Base-by-base conservation (phyloP, 2,329 filamentous ascomycete species). In the Penicillium freii region DNA sequence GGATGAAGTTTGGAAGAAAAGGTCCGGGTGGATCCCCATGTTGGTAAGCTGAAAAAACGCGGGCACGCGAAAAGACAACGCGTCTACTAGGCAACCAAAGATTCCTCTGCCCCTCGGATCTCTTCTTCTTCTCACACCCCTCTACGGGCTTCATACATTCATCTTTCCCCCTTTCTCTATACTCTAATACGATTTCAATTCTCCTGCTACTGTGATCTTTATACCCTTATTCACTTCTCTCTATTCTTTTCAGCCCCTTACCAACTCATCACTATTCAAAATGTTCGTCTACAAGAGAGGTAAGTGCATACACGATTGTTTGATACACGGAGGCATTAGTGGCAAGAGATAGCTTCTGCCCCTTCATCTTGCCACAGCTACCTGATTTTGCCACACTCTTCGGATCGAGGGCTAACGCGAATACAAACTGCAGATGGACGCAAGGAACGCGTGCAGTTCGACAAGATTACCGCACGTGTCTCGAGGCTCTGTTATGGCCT, bases 371-470 rank as follows among this genome's bases (percentile, higher is more conserved):
- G 31, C 33, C 53, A 40, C 45, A 49, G 27, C 21, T 17, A 17
- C 8, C 33, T 34, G 33, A 29, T 23, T 49, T 68, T 63, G 65
- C 62, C 66, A 66, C 63, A 42, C 34, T 33, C 15, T 23, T 43
- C 42, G n/a, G 27, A 57, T 15, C 19, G 25, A 56, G 43, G 56
- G 57, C 66, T 72, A 58, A 71, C 58, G 33, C 29, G 46, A 47
- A 44, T 57, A 39, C 43, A 52, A 54, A 58, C 45, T 38, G 39
- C 69, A 97, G 94, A 99, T 85, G 93, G 93, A 80, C 94, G 94
- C 83, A 96, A 97, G 83, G 94, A 99, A 85, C 94, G 94, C 78
- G 94, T 99, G 65, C 94, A 99, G 78, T 99, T 99, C 82, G 94
- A 99, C 84, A 99, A 99, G 83, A 99, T 99, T 85, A 97, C 94